These are phyloP conservation scores for Brassica cretica DNA, from an alignment of 345 rosid species.

Conservation along the genomic window DNA sequence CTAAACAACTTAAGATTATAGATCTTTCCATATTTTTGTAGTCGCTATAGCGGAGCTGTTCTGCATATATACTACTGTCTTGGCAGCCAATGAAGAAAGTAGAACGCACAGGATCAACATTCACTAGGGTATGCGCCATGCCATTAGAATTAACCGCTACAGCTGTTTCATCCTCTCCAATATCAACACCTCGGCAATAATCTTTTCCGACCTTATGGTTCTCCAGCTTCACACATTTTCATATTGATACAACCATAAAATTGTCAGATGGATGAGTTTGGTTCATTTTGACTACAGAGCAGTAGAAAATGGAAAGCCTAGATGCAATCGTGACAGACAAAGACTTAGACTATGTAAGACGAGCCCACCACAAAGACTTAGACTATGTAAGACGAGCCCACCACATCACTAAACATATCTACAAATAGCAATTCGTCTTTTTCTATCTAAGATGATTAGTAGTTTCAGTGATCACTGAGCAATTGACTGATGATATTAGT, in stretches of 20 bases:
- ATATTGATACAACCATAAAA: not conserved
- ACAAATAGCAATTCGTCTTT: not conserved
- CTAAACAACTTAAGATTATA: conserved; percentile 26
- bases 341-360: conserved; percentile 14
- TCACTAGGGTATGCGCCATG: conserved; percentile 71
- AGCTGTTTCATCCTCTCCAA: conserved; percentile 66
- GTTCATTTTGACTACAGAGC: not conserved
- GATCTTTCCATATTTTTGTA: conserved; percentile 75
- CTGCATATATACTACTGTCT: conserved; percentile 45
- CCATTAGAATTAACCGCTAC: conserved; percentile 73
- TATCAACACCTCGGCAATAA: conserved; percentile 56
- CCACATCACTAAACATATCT: not conserved
- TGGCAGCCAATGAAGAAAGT: conserved; percentile 87
- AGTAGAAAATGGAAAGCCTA: not conserved
- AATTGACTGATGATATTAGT: conserved; percentile 5
- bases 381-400: conserved; percentile 4
- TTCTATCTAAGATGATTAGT: not conserved
- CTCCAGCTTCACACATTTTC: conserved; percentile 62
- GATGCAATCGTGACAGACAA: not conserved
- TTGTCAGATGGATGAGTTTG: not conserved
- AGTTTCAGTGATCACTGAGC: not conserved
- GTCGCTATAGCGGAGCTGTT: conserved; percentile 50
- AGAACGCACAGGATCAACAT: conserved; percentile 53
- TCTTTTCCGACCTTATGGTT: conserved; percentile 55
- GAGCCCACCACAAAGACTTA: not conserved